These are phyloP conservation scores for Elongisporangium undulatum DNA, from an alignment of 352 stramenopile species.

Conservation along the genomic window DNA sequence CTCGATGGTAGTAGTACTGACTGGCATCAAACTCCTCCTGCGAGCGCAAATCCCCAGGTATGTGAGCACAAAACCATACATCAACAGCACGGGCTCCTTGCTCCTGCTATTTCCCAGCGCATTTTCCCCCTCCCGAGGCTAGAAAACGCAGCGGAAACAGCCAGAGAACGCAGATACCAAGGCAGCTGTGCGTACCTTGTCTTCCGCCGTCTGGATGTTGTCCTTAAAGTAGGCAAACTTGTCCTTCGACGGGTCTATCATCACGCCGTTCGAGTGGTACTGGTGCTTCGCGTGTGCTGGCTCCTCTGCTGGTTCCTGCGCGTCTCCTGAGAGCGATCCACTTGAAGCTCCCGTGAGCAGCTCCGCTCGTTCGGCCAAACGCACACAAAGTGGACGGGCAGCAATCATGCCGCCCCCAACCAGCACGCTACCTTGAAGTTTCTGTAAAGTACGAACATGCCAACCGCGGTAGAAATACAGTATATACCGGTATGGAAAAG, in stretches of 20 bases:
- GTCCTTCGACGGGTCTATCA: slow-evolving; percentile 87
- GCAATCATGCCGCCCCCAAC: not conserved
- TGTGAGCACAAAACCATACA: not conserved
- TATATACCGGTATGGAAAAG: no score
- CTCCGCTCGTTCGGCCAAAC: not conserved
- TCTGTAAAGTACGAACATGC: not conserved
- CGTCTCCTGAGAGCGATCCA: not conserved
- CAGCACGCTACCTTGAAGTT: not conserved
- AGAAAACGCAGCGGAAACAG: not conserved
- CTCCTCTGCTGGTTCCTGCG: not conserved
- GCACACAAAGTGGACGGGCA: not conserved
- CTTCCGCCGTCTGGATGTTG: slow-evolving; percentile 86
- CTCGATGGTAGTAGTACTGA: slow-evolving; percentile 86
- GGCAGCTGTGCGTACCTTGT: slow-evolving; percentile 46
- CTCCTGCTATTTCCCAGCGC: not conserved
- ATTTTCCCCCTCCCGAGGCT: not conserved
- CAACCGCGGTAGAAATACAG: no score
- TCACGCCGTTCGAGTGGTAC: slow-evolving; percentile 4
- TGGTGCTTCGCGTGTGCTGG: not conserved
- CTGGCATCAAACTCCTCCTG: slow-evolving; percentile 84
- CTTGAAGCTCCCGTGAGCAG: not conserved
- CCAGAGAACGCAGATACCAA: not conserved
- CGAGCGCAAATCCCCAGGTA: not conserved
- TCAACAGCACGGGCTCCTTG: not conserved
- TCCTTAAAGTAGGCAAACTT: slow-evolving; percentile 90